Evolutionary conservation across 176 grass and related monocot genomes (phyloP).

Genomic region (Cenchrus purpureus): DNA sequence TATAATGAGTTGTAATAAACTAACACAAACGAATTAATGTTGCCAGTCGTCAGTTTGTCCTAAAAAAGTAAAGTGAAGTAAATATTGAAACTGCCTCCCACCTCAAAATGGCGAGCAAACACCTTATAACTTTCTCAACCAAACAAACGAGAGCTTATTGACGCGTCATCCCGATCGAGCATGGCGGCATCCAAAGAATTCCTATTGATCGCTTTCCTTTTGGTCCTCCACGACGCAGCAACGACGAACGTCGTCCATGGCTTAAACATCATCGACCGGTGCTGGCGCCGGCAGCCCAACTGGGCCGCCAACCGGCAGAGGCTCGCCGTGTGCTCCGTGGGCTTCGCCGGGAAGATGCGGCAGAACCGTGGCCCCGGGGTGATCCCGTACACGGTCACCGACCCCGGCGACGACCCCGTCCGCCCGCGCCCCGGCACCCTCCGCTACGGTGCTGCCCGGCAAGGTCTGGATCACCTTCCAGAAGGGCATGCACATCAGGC

Average conservation of each 20-base stretch:
- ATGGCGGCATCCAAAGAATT: neutral
- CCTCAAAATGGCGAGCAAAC: neutral
- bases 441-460: slow-evolving; percentile 64
- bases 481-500: slow-evolving; percentile 65
- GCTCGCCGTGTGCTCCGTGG: slow-evolving; percentile 69
- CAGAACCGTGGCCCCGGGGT: slow-evolving; percentile 56
- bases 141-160: neutral
- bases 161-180: neutral
- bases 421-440: slow-evolving; percentile 62
- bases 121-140: neutral
- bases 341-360: slow-evolving; percentile 78
- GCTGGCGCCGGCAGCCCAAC: slow-evolving; percentile 61
- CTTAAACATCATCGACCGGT: slow-evolving; percentile 68
- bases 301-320: slow-evolving; percentile 69
- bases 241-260: neutral
- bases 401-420: slow-evolving; percentile 69
- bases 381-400: slow-evolving; percentile 61
- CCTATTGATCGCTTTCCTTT: neutral
- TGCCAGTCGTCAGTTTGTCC: too few species aligned
- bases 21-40: too few species aligned
- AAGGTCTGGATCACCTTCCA: slow-evolving; percentile 92
- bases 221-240: slow-evolving; percentile 10
- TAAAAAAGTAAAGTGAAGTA: too few species aligned
- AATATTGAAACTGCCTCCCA: neutral
- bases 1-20: too few species aligned